phyloP scores from a whole-genome alignment of 805 yeast genomes.

The Ogataea populi-albae region DNA sequence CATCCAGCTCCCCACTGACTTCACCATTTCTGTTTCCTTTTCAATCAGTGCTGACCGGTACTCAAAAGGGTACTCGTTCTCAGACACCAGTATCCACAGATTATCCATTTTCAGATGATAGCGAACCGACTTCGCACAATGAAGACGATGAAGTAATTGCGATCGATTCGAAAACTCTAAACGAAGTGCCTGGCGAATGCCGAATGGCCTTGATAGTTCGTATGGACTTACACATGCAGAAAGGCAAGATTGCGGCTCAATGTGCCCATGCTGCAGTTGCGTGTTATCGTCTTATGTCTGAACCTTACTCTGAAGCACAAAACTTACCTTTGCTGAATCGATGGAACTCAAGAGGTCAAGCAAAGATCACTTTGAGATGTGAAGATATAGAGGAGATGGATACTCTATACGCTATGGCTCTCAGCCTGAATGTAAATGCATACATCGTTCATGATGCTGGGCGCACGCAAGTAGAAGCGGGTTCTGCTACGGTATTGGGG shows the following conservation, averaged over 20 bases:
- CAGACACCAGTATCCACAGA: conserved; percentile 25
- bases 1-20: conserved; percentile 10
- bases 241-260: conserved; percentile 97
- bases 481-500: conserved; percentile 94
- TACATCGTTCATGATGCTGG: conserved; percentile 94
- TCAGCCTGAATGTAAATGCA: conserved; percentile 73
- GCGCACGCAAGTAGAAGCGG: conserved; percentile 93
- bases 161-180: conserved; percentile 57
- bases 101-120: conserved; percentile 23
- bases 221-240: conserved; percentile 85
- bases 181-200: conserved; percentile 73
- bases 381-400: conserved; percentile 70
- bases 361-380: conserved; percentile 84
- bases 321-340: conserved; percentile 63
- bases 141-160: conserved; percentile 42
- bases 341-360: conserved; percentile 88
- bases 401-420: conserved; percentile 73
- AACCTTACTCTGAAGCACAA: conserved; percentile 48
- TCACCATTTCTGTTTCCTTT: conserved; percentile 15
- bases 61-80: conserved; percentile 7
- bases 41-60: conserved; percentile 9
- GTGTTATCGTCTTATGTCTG: conserved; percentile 67
- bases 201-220: conserved; percentile 86
- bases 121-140: conserved; percentile 4
- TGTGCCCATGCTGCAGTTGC: conserved; percentile 97